phyloP scores from a whole-genome alignment of 129 eudicot species.

The Flaveria ramosissima region DNA sequence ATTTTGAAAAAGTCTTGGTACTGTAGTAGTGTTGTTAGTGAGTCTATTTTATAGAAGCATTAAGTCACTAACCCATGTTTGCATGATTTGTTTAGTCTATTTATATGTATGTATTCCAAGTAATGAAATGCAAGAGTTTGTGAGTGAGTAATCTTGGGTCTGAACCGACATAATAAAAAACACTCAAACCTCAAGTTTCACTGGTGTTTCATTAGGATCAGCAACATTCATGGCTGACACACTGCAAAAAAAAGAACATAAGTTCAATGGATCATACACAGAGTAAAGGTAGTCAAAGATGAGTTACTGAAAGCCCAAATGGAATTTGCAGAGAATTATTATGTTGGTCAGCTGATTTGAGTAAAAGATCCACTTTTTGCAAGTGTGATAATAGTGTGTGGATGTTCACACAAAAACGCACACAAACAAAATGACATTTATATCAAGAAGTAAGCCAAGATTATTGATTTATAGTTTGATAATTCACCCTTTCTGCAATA shows the following conservation, averaged over 20 bases:
- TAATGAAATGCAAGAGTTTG: no score
- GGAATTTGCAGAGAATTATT: background rate
- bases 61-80: no score
- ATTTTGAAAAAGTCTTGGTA: no score
- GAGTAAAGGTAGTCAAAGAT: constrained; percentile 3
- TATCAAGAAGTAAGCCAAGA: no score
- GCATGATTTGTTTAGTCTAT: no score
- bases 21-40: no score
- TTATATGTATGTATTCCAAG: no score
- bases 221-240: constrained; percentile 33
- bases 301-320: background rate
- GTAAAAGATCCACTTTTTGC: background rate
- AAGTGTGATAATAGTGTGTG: background rate
- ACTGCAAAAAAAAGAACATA: constrained; percentile 9
- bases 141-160: no score
- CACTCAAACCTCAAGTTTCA: constrained; percentile 56
- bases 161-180: background rate
- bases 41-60: no score
- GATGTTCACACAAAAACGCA: background rate
- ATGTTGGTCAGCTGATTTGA: background rate
- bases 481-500: background rate
- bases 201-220: constrained; percentile 35
- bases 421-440: background rate
- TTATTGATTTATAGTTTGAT: no score
- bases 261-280: background rate